Conservation (phyloP, 345 rosid genomes). For the Cardamine resedifolia region DNA sequence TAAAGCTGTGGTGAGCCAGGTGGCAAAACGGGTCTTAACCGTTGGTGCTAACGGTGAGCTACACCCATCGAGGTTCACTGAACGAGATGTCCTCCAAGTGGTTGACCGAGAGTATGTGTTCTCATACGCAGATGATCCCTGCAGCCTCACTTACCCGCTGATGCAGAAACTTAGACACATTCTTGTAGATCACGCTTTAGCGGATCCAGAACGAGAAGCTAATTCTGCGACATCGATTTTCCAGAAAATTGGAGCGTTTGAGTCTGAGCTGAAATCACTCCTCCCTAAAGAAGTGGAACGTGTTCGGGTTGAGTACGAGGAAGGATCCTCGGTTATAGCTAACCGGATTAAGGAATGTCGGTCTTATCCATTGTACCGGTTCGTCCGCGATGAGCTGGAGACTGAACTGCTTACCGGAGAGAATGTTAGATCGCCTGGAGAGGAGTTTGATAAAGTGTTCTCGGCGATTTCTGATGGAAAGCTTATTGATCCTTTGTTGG, state of each 20-base stretch:
- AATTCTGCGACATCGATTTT: slow-evolving; percentile 51
- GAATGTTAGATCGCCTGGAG: slow-evolving; percentile 62
- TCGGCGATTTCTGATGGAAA: slow-evolving; percentile 68
- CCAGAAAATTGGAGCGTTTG: slow-evolving; percentile 65
- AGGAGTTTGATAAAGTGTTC: slow-evolving; percentile 72
- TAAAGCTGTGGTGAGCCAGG: slow-evolving; percentile 52
- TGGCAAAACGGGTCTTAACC: slow-evolving; percentile 50
- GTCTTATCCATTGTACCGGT: slow-evolving; percentile 68
- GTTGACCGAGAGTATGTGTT: slow-evolving; percentile 67
- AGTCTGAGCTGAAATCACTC: slow-evolving; percentile 52
- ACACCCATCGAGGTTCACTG: slow-evolving; percentile 74
- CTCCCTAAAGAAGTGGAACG: slow-evolving; percentile 67
- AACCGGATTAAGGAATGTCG: slow-evolving; percentile 73
- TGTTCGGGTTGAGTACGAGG: slow-evolving; percentile 48
- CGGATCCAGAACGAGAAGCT: slow-evolving; percentile 59
- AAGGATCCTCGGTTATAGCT: slow-evolving; percentile 46
- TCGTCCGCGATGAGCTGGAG: slow-evolving; percentile 61
- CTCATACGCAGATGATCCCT: slow-evolving; percentile 69
- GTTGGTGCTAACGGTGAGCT: slow-evolving; percentile 62
- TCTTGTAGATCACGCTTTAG: slow-evolving; percentile 65
- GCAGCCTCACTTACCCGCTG: slow-evolving; percentile 67
- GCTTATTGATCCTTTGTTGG: slow-evolving; percentile 69
- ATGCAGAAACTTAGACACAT: slow-evolving; percentile 78
- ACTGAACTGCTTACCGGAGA: slow-evolving; percentile 59
- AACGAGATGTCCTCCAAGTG: slow-evolving; percentile 59